phyloP scores from a whole-genome alignment of 2,329 filamentous ascomycete species.

The Penicillium sp. region DNA sequence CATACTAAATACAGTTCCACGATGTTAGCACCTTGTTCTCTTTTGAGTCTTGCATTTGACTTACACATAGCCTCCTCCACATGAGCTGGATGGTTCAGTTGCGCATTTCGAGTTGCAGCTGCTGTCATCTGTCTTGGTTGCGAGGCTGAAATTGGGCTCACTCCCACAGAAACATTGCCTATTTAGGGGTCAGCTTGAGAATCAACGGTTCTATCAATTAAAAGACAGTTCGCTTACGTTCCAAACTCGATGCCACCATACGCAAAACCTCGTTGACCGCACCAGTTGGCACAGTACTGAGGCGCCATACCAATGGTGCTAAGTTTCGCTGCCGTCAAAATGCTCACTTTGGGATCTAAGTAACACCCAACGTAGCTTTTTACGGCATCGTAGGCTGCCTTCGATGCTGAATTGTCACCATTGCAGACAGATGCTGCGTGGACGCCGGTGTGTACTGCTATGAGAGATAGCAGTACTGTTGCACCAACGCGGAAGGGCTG shows the following conservation, averaged over 20 bases:
- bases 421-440: not conserved
- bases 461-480: constrained; percentile 2
- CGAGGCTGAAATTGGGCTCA: constrained; percentile 1
- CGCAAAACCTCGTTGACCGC: constrained; percentile 5
- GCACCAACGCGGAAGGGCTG: not conserved
- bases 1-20: constrained; percentile 1
- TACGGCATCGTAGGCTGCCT: constrained; percentile 1
- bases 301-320: constrained; percentile 11
- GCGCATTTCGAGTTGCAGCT: constrained; percentile 8
- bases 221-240: constrained; percentile 3
- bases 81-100: constrained; percentile 8
- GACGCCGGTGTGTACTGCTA: not conserved
- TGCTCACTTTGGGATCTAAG: constrained; percentile 5
- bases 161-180: constrained; percentile 1
- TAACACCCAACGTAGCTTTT: constrained; percentile 10
- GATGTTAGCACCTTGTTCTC: constrained; percentile 1
- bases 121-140: constrained; percentile 6
- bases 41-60: not conserved
- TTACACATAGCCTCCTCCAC: constrained; percentile 9
- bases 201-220: not conserved
- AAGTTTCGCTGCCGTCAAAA: constrained; percentile 10
- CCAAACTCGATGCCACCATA: constrained; percentile 10
- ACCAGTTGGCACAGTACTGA: constrained; percentile 10
- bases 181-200: not conserved
- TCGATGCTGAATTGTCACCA: constrained; percentile 1